Percentiles rank a stretch among this genome's conserved stretches.
Evolutionary conservation across 1,139 yeast species (phyloP).

Genomic region (Arxiozyma telluris): DNA sequence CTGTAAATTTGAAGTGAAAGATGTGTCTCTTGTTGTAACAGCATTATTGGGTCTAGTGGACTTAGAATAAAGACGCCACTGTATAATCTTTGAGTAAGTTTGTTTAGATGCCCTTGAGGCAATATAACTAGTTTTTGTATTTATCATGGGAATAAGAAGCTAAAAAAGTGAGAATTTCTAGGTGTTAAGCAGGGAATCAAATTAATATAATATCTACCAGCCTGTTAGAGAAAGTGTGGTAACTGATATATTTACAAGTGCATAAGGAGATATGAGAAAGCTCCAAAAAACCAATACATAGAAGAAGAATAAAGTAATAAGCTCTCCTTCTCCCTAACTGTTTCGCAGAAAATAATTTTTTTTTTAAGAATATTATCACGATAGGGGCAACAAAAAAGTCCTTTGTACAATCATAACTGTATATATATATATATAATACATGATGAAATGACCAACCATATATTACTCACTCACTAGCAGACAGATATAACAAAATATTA

Average conservation of each 20-base stretch:
- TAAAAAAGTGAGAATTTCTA: too few relatives aligned
- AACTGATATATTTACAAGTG: too few relatives aligned
- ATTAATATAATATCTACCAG: too few relatives aligned
- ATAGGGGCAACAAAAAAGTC: too few relatives aligned
- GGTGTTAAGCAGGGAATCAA: too few relatives aligned
- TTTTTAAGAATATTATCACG: too few relatives aligned
- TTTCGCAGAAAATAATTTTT: too few relatives aligned
- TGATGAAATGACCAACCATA: neutral
- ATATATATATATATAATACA: too few relatives aligned
- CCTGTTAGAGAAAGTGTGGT: too few relatives aligned
- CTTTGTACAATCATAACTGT: neutral
- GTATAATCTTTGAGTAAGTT: neutral
- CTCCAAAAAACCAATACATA: too few relatives aligned
- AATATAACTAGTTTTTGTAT: slow-evolving; percentile 2
- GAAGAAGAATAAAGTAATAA: too few relatives aligned
- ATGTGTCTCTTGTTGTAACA: slow-evolving; percentile 15
- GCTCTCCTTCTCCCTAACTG: neutral
- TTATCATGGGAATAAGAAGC: slow-evolving; percentile 2
- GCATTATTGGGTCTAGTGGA: slow-evolving; percentile 12
- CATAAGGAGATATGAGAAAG: too few relatives aligned
- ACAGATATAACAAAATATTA: neutral
- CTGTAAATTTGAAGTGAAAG: slow-evolving; percentile 11
- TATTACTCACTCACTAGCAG: neutral
- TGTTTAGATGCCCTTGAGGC: neutral
- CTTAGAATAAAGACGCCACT: slow-evolving; percentile 11